These are phyloP conservation scores for Ustilago nuda DNA, from an alignment of 1,284 basidiomycete species.

Conservation along the genomic window DNA sequence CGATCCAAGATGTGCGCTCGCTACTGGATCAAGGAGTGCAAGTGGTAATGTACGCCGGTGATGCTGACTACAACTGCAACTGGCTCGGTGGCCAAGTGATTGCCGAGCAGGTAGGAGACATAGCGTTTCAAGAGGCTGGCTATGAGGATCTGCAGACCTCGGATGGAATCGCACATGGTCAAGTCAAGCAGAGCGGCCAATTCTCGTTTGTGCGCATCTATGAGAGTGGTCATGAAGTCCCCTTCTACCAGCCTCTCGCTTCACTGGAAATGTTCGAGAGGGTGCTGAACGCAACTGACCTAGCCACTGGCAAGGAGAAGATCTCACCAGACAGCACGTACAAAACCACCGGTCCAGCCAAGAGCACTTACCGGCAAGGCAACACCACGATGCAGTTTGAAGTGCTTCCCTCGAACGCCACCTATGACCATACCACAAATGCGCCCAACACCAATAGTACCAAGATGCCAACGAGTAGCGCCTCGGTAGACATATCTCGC, in stretches of 20 bases:
- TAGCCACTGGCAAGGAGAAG: slow-evolving; percentile 44
- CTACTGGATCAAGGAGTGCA: slow-evolving; percentile 48
- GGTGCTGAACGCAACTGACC: slow-evolving; percentile 39
- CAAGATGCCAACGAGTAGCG: neutral
- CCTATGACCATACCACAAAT: slow-evolving; percentile 47
- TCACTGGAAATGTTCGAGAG: slow-evolving; percentile 50
- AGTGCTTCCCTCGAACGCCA: slow-evolving; percentile 23
- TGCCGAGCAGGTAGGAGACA: slow-evolving; percentile 40
- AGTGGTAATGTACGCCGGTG: slow-evolving; percentile 53
- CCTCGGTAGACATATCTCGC: neutral
- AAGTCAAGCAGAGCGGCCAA: slow-evolving; percentile 51
- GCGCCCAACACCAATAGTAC: slow-evolving; percentile 21
- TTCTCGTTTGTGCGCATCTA: slow-evolving; percentile 57
- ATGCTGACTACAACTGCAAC: slow-evolving; percentile 62
- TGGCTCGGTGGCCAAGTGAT: slow-evolving; percentile 49
- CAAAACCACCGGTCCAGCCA: slow-evolving; percentile 30
- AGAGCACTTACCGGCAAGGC: slow-evolving; percentile 43
- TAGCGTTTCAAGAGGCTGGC: slow-evolving; percentile 43
- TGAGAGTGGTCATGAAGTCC: slow-evolving; percentile 56
- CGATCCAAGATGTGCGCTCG: slow-evolving; percentile 44
- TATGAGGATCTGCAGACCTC: slow-evolving; percentile 38
- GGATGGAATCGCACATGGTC: slow-evolving; percentile 34
- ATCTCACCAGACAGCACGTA: slow-evolving; percentile 22
- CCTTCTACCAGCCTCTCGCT: slow-evolving; percentile 58
- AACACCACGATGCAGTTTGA: slow-evolving; percentile 47